Conservation (phyloP, 73 alveolate species). For the Uronychia binucleata region DNA sequence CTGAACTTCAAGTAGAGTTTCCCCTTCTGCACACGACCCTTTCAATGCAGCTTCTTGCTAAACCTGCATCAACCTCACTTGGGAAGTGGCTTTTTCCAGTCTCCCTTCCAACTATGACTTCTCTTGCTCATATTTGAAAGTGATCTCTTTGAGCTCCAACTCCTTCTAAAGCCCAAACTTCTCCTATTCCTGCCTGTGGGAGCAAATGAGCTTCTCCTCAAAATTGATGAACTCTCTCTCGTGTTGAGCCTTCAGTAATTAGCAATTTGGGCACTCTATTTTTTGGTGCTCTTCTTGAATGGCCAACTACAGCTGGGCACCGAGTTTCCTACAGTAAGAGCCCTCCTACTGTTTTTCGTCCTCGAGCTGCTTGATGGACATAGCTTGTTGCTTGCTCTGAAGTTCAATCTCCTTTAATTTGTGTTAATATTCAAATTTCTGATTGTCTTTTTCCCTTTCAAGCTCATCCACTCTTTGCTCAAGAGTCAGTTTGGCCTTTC, state of each 20-base stretch:
- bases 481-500: not conserved
- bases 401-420: not conserved
- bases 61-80: not conserved
- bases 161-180: not conserved
- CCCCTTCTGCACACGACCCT: not conserved
- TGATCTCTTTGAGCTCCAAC: not conserved
- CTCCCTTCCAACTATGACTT: not conserved
- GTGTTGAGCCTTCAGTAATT: too few relatives aligned
- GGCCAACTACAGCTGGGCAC: too few relatives aligned
- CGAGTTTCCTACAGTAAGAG: not conserved
- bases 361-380: not conserved
- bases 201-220: not conserved
- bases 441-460: not conserved
- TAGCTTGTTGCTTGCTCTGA: not conserved
- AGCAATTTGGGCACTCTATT: too few relatives aligned
- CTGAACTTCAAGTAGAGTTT: not conserved
- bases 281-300: too few relatives aligned
- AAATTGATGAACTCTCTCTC: too few relatives aligned
- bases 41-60: not conserved
- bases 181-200: not conserved
- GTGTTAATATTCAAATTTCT: not conserved
- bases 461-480: not conserved
- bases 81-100: not conserved
- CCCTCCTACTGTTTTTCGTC: not conserved
- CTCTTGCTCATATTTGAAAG: not conserved